Evolutionary conservation across 23 red algal species (phyloP).

Genomic region (Gracilariopsis chorda): DNA sequence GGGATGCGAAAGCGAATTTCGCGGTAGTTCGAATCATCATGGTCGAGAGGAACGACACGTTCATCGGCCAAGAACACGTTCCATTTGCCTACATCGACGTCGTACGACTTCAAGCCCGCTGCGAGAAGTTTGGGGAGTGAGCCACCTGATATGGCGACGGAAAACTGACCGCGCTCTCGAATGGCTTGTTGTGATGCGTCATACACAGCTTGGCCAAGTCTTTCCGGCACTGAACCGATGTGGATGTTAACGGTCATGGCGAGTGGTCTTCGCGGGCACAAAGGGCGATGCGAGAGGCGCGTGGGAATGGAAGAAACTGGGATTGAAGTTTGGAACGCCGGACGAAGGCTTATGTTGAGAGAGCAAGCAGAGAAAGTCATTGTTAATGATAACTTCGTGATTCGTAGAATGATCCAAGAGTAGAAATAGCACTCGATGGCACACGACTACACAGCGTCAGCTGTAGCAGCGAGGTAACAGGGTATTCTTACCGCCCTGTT

Average conservation of each 20-base stretch:
- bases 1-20: conserved; percentile 18
- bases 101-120: not conserved
- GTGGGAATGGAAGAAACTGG: not conserved
- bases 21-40: conserved; percentile 78
- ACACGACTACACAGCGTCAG: no score
- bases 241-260: not conserved
- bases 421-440: no score
- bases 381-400: conserved; percentile 6
- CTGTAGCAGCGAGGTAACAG: no score
- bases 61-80: conserved; percentile 81
- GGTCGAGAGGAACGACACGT: conserved; percentile 68
- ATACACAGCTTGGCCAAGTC: not conserved
- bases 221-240: not conserved
- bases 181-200: not conserved
- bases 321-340: not conserved
- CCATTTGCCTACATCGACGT: not conserved
- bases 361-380: not conserved
- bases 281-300: no score
- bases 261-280: not conserved
- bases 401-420: not conserved
- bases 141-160: conserved; percentile 52
- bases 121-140: conserved; percentile 36
- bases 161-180: not conserved
- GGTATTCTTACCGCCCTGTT: no score
- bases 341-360: not conserved